A percentile compares a stretch with the other conserved stretches of the same genome.
phyloP scores from a whole-genome alignment of 1,284 basidiomycete genomes.

The Fomitopsis schrenkii region DNA sequence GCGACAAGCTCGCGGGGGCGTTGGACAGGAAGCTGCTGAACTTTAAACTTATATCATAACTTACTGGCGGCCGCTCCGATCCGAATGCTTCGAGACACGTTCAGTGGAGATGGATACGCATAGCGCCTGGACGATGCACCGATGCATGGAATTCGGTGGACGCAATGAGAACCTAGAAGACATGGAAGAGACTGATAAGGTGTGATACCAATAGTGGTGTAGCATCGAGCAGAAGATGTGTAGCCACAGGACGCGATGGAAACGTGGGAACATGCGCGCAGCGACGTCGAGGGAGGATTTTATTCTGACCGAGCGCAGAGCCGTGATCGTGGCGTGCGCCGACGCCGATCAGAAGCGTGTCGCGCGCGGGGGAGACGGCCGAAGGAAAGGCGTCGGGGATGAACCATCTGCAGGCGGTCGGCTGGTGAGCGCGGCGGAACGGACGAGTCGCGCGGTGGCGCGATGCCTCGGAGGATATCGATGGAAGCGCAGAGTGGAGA shows the following conservation, averaged over 20 bases:
- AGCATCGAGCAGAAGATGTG: neutral
- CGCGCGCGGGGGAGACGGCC: neutral
- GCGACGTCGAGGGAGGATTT: neutral
- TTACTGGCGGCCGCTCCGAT: neutral
- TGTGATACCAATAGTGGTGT: neutral
- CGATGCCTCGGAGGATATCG: neutral
- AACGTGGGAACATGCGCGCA: neutral
- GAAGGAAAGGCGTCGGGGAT: neutral
- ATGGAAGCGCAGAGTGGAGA: neutral
- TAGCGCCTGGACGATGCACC: neutral
- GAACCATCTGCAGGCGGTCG: neutral
- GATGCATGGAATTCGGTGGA: neutral
- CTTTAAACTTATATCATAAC: neutral
- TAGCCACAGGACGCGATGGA: neutral
- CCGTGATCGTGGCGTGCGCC: neutral
- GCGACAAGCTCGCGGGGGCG: neutral
- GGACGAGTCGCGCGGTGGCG: neutral
- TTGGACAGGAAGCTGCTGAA: neutral
- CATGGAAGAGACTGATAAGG: neutral
- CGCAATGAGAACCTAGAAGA: neutral
- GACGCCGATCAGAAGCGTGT: neutral
- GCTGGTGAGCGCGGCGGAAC: neutral
- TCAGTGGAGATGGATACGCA: neutral
- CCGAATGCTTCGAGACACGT: neutral
- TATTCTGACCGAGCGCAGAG: neutral